Base-by-base conservation (phyloP, 148 eudicot species). In the Hydrangea macrophylla region DNA sequence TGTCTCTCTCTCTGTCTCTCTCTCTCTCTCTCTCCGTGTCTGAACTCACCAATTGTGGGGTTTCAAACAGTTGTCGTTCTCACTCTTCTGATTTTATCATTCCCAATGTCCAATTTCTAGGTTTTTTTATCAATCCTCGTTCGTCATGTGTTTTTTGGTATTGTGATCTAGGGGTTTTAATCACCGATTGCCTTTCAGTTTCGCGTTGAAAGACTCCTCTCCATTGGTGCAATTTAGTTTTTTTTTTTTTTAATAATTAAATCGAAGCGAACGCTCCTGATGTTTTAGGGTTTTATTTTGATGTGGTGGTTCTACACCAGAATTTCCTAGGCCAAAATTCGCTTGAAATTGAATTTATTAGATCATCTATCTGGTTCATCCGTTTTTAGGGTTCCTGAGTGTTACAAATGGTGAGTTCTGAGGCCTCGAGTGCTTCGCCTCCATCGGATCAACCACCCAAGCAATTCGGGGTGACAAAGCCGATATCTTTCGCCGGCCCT, bases 401-500 rank as follows among this genome's bases (percentile, higher is more conserved):
- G 13, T 23, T 1, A 7, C 58, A 59, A 64, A 80, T 80, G 88
- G 77, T 76, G 75, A 76, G 55, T 72, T 60, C 68, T 6, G 82
- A 71, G 64, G 80, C 63, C 35, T 69, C 70, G 42, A 40, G 58
- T 1, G 72, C 22, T 57, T 11, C 68, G 30, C 20, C 37, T 17
- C 31, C 28, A 13, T 15, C 35, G 11, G 33, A 55, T 26, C 40
- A 61, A 24, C 37, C 48, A 79, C 78, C 72, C 60, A 78, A 67
- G 55, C 81, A 80, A 55, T 72, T 31, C 35, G 97, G 91, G 30
- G 88, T 91, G 24, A 80, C 88, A 48, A 85, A 69, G 33, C 90
- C 92, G 7, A 59, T 91, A 27, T 88, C 95, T 2, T 67, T 69
- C 45, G 84, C 87, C 0, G 95, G 86, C 12, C 97, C 97, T 13